These are phyloP conservation scores for Aurinia saxatilis DNA, from an alignment of 345 rosid species.

Conservation along the genomic window DNA sequence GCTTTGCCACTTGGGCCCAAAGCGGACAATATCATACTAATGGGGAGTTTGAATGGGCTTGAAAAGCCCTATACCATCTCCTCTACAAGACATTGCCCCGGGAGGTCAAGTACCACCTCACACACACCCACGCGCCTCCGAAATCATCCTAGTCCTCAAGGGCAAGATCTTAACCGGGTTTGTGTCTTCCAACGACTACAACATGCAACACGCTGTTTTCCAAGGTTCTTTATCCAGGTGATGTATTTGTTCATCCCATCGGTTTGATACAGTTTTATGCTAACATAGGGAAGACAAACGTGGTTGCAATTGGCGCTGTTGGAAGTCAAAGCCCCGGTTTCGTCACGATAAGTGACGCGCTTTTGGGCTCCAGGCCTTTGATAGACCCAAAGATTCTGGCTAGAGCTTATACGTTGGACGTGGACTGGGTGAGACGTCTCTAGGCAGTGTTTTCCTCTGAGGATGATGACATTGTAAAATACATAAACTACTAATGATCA, in stretches of 20 bases:
- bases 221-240: slow-evolving; percentile 24
- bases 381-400: slow-evolving; percentile 24
- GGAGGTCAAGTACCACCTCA: slow-evolving; percentile 32
- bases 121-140: slow-evolving; percentile 25
- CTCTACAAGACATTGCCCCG: slow-evolving; percentile 25
- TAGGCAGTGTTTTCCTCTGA: no score
- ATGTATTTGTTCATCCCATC: slow-evolving; percentile 21
- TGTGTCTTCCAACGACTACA: slow-evolving; percentile 17
- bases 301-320: neutral
- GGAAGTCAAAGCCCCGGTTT: slow-evolving; percentile 6
- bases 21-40: no score
- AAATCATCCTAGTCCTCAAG: slow-evolving; percentile 11
- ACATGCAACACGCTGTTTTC: slow-evolving; percentile 22
- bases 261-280: slow-evolving; percentile 27
- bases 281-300: slow-evolving; percentile 20
- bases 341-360: neutral
- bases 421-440: no score
- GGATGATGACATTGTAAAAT: no score
- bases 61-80: no score
- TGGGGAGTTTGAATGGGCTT: no score
- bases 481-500: no score
- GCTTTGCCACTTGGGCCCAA: no score
- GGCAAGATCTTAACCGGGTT: slow-evolving; percentile 31
- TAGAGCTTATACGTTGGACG: no score
- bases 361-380: slow-evolving; percentile 19